Evolutionary conservation across 805 yeast species (phyloP), one percentile per base, ranked within the genome.

Genomic region (Hanseniaspora vineae): DNA sequence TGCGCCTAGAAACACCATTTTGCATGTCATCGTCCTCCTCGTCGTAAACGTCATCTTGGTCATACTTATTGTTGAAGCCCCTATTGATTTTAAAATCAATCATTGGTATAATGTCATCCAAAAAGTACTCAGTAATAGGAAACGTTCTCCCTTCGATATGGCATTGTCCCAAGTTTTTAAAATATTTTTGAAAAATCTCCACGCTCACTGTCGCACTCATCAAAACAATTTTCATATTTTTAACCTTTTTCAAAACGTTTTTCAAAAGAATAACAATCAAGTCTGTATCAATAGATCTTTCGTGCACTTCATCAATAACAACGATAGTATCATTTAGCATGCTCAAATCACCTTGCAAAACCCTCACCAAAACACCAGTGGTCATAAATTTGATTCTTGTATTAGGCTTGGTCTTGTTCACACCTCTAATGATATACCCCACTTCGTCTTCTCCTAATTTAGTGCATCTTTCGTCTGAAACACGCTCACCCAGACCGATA

Each of bases 301-400:
- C 97, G 61, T 90, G 97, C n/a, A 90, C 97, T 65, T 90, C 97
- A 70, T 90, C 97, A 39, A 89, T 78, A 39, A 89, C 79, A 37
- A 89, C 75, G 32, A 80, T 78, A 15, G 89, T 65, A 47, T 74
- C 66, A 13, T 71, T 68, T 51, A 84, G 73, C 45, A 77, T 64
- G 1, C 62, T 60, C 39, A 61, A 55, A 29, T 63, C 65, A 14
- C 57, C 51, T 60, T 89, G 97, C 23, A 89, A 69, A 80, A 89
- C 83, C 51, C 96, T 72, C 29, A 90, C 74, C 43, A 90, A 70
- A 5, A 90, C 92, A 73, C 97, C 97, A 0, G 96, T 85, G 1
- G 97, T 90, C 48, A 85, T 85, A 62, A 90, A 90, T 29, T 84
- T 75, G n/a, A 90, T 71, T 58, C 89, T 75, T 0, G 97, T 90